Base-by-base conservation (phyloP, 2,329 filamentous ascomycete genomes). In the Gaeumannomyces tritici region DNA sequence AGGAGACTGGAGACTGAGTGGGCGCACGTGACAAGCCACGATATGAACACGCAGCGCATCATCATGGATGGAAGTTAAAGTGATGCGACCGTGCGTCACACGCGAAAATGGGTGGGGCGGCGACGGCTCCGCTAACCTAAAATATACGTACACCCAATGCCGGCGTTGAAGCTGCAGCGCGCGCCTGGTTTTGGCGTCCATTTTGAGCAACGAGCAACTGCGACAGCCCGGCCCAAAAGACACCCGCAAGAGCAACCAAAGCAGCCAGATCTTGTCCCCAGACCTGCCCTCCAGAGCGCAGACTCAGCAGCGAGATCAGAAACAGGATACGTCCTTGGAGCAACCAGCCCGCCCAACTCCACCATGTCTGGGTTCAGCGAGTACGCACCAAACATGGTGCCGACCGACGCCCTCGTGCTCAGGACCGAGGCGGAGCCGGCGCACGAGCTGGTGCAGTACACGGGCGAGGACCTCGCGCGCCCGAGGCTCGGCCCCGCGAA, bases 391-490 rank as follows among this genome's bases (percentile, higher is more conserved):
- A 86, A 88, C 65, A 86, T 88, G 81, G 79, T 80, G 69, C 83
- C 86, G 21, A 80, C 85, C 70, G 85, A 88, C 70, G 83, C 85
- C 57, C 80, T 88, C 57, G 79, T 87, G 62, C 77, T 85, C 57
- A 80, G 85, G 62, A 78, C 85, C 69, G 73, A 80, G 65, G 77
- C 81, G 51, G 76, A 76, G 62, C 78, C 81, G 42, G 80, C 86
- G 64, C 86, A 88, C 69, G 83, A 82, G 26, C 82, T 87, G 28
- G 82, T 84, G 9, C 79, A 80, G 33, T 88, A 88, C 71, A 87
- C 87, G n/a, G 89, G 88, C 67, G 86, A 90, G 67, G 87, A 90
- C 69, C 79, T 93, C 55, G 82, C 85, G 58, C 83, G 86, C 63
- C 84, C 88, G 1, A 76, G 79, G 11, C 75, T 87, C 64, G 90